Base-by-base conservation (phyloP, 108 stramenopile genomes). In the Nitzschia inconspicua region DNA sequence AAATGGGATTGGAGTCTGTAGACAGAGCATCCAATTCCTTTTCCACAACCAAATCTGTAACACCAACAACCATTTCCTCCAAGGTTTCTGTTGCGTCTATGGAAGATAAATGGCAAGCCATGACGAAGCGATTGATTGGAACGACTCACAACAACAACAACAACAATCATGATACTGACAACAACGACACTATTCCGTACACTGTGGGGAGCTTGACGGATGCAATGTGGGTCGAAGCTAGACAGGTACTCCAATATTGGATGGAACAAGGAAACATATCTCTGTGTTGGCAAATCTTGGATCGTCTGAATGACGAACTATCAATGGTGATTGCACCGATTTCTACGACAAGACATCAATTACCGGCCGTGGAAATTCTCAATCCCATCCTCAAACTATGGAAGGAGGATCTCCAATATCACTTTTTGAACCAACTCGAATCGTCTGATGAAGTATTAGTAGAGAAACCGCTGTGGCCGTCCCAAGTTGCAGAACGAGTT, bases 341-440 rank as follows among this genome's bases (percentile, higher is more conserved):
- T n/a, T 18, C 34, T 36, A 10, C 25, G 27, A 14, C 20, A 23
- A 47, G 16, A n/a, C 9, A 47, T 14, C 11, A 47, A 16, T 30
- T 60, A 29, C 35, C 60, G 13, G 34, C 60, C 3, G 44, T 30
- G 26, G 32, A 35, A 4, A 28, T 60, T n/a, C 24, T 60, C 2
- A 60, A 60, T 60, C 60, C 44, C 13, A 60, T 60, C 11, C 14
- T 60, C 7, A 0, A 43, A 11, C 0, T 47, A 18, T 60, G 60
- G 60, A 28, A 46, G 19, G 32, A 44, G 9, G 44, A 44, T 0
- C 42, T 60, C 8, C 27, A 25, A n/a, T 26, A 5, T 44, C 11
- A 43, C 20, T 23, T 20, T 41, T 16, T 9, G 7, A 46, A 26
- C 30, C 16, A 28, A 19, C 0, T n/a, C 31, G 13, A n/a, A 22